Conservation (phyloP, 352 stramenopile species). For the Globisporangium parvum region DNA sequence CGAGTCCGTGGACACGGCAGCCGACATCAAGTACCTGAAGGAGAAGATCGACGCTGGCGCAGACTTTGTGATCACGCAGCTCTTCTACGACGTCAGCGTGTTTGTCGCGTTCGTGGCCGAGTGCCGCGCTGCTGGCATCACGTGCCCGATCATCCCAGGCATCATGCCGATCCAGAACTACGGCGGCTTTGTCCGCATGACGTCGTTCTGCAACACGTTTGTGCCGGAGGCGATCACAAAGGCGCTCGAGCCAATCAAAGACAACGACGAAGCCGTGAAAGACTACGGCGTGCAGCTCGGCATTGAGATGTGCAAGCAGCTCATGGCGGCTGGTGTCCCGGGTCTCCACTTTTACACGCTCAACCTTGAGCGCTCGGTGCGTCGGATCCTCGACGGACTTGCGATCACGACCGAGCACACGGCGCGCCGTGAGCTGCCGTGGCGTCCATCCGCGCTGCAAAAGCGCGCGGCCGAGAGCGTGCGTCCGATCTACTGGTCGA, state of each 20-base stretch:
- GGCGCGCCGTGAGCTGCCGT: constrained; percentile 82
- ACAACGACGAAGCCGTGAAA: constrained; percentile 96
- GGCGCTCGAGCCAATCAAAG: constrained; percentile 90
- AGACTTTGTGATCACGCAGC: constrained; percentile 99
- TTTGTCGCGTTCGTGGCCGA: constrained; percentile 94
- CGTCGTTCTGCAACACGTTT: constrained; percentile 93
- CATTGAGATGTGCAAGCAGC: constrained; percentile 91
- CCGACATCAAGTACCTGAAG: constrained; percentile 97
- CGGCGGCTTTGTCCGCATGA: constrained; percentile 97
- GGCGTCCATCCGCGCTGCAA: constrained; percentile 86
- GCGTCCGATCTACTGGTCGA: constrained; percentile 98
- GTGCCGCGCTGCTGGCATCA: constrained; percentile 89
- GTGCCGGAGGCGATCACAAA: constrained; percentile 86
- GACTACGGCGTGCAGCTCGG: constrained; percentile 94
- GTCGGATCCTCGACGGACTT: constrained; percentile 82
- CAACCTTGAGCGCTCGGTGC: constrained; percentile 90
- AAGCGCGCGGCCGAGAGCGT: constrained; percentile 88
- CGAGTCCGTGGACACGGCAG: constrained; percentile 79
- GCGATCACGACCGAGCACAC: constrained; percentile 45
- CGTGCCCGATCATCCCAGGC: constrained; percentile 94
- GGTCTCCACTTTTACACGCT: constrained; percentile 95
- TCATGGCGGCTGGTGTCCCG: constrained; percentile 86
- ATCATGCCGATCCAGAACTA: constrained; percentile 99
- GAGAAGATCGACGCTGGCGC: constrained; percentile 96
- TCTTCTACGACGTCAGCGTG: constrained; percentile 97